Conservation (phyloP, 208 protist species). For the Wallacemonas sp. region DNA sequence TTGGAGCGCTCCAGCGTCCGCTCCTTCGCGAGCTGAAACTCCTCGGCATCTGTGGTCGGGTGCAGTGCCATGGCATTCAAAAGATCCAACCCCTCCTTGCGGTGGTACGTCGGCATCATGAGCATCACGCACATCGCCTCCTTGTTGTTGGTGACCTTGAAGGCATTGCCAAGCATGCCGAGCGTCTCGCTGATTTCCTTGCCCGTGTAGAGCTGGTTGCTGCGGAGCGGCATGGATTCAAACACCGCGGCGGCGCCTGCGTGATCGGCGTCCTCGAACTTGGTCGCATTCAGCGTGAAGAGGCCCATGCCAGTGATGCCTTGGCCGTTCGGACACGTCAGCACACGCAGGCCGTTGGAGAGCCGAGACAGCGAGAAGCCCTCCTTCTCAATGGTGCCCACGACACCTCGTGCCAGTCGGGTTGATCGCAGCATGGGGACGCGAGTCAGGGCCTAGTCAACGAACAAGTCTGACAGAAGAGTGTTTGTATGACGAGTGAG, state of each 20-base stretch:
- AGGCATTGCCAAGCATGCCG: constrained; percentile 74
- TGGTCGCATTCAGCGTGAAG: constrained; percentile 80
- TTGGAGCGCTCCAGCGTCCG: constrained; percentile 53
- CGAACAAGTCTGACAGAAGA: too few relatives aligned
- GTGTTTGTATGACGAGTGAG: too few relatives aligned
- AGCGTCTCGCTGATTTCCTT: constrained; percentile 66
- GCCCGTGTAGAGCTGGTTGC: constrained; percentile 53
- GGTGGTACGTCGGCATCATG: constrained; percentile 84
- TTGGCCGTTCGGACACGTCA: constrained; percentile 82
- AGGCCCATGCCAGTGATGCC: constrained; percentile 87
- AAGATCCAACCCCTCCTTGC: constrained; percentile 72
- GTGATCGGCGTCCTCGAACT: constrained; percentile 72
- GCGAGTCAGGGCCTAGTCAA: too few relatives aligned
- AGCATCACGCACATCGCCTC: constrained; percentile 81
- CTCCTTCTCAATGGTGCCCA: constrained; percentile 54
- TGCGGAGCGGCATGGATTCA: constrained; percentile 74
- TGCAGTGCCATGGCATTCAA: constrained; percentile 79
- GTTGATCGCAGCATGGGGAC: constrained; percentile 47
- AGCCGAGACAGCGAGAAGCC: constrained; percentile 77
- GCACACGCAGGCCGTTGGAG: constrained; percentile 76
- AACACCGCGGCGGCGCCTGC: constrained; percentile 72
- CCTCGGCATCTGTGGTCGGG: constrained; percentile 53
- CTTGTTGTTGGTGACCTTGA: constrained; percentile 85
- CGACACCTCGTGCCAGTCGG: constrained; percentile 40
- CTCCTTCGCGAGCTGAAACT: constrained; percentile 72